Evolutionary conservation across 495 filamentous ascomycete genomes (phyloP).

Genomic region (Penicillium cinerascens): DNA sequence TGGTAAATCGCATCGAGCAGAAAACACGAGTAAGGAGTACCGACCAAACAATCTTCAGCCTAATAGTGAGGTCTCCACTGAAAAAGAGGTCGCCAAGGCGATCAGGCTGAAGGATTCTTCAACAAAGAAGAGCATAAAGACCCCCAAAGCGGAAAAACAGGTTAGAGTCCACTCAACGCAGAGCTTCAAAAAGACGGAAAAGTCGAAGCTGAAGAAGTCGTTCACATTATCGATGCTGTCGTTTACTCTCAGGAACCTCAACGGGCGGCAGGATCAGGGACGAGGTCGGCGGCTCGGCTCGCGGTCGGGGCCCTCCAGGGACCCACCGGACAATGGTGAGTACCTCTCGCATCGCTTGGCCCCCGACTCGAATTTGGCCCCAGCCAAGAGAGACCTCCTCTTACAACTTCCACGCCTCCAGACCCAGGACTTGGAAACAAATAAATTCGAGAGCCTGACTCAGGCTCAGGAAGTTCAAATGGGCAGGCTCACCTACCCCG

Average conservation of each 20-base stretch:
- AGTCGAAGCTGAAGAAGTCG: conserved; percentile 10
- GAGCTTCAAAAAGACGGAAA: not conserved
- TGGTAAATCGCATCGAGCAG: not conserved
- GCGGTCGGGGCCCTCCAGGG: conserved; percentile 14
- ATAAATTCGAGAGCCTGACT: conserved; percentile 7
- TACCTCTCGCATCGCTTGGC: not conserved
- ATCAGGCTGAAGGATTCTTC: not conserved
- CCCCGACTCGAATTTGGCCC: not conserved
- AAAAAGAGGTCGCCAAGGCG: not conserved
- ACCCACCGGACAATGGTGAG: conserved; percentile 4
- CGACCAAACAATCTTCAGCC: not conserved
- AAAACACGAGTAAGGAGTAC: not conserved
- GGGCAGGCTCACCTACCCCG: conserved; percentile 1
- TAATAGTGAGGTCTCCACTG: not conserved
- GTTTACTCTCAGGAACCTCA: conserved; percentile 9
- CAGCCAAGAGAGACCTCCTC: conserved; percentile 22
- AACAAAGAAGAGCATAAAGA: not conserved
- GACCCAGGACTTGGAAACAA: conserved; percentile 23
- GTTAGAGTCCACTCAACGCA: not conserved
- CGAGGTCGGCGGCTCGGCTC: conserved; percentile 9
- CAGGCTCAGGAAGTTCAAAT: not conserved
- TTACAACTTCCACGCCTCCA: conserved; percentile 37
- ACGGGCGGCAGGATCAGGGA: not conserved
- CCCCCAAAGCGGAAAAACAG: not conserved
- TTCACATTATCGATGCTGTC: conserved; percentile 16